phyloP scores from a whole-genome alignment of 768 basidiomycete genomes.

The Sistotremastrum suecicum region DNA sequence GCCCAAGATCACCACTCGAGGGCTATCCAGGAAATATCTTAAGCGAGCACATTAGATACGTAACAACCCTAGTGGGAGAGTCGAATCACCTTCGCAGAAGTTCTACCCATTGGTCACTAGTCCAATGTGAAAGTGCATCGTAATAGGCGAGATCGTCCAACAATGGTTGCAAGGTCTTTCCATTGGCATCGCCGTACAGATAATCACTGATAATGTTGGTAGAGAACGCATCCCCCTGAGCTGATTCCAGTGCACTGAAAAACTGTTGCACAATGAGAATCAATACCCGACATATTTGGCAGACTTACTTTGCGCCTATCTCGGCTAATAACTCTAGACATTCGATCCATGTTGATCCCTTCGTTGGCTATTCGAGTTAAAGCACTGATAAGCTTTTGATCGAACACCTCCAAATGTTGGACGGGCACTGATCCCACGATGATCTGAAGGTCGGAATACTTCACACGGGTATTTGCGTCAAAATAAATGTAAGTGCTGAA shows the following conservation, averaged over 20 bases:
- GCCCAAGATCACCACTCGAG: slow-evolving; percentile 65
- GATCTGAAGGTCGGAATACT: slow-evolving; percentile 55
- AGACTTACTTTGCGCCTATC: slow-evolving; percentile 72
- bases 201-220: slow-evolving; percentile 68
- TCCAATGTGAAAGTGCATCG: slow-evolving; percentile 53
- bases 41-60: slow-evolving; percentile 1
- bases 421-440: slow-evolving; percentile 77
- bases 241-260: slow-evolving; percentile 70
- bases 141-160: slow-evolving; percentile 75
- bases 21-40: slow-evolving; percentile 70
- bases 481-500: slow-evolving; percentile 76
- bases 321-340: slow-evolving; percentile 72
- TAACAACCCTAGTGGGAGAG: neutral
- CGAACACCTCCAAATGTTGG: slow-evolving; percentile 62
- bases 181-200: slow-evolving; percentile 73
- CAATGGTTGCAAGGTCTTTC: slow-evolving; percentile 55
- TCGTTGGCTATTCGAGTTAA: slow-evolving; percentile 54
- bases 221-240: slow-evolving; percentile 70
- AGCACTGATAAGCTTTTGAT: slow-evolving; percentile 49
- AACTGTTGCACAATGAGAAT: slow-evolving; percentile 31
- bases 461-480: slow-evolving; percentile 60
- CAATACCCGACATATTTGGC: neutral
- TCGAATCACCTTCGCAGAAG: slow-evolving; percentile 55
- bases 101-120: slow-evolving; percentile 58
- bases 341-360: slow-evolving; percentile 83